Evolutionary conservation across 176 grass and related monocot genomes (phyloP), one percentile per base, ranked within the genome.

Genomic region (Miscanthus lutarioriparius): DNA sequence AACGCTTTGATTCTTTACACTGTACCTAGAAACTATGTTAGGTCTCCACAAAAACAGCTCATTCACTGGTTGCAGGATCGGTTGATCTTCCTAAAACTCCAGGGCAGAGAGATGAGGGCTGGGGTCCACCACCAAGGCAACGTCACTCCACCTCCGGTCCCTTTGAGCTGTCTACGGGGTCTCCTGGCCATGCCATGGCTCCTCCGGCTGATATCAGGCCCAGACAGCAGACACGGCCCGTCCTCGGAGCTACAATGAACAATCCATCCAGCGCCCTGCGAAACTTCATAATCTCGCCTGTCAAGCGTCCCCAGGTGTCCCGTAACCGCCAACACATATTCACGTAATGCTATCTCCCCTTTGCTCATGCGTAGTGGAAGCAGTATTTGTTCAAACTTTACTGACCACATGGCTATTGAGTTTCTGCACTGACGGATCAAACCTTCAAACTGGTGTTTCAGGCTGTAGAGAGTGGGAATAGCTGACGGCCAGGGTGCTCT

Each of bases 31-130:
- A 76, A 28, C 47, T 80, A 79, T 84, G 33, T 85, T 90, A 89
- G 75, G 83, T 78, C 71, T 94, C 86, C 88, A 80, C 82, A 88
- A 90, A 93, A 86, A 84, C 92, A 94, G 86, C 85, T 97, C 72
- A 92, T 94, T 97, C 81, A 97, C 85, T 94, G 84, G 79, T 85
- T 87, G 73, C 89, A 91, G 87, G 87, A 88, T 94, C 73, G 64
- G 66, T 86, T 89, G 86, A 87, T 85, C 89, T 89, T 91, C 90
- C 92, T 87, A 78, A 92, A 94, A 97, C 95, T 87, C 88, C 92
- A 94, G 90, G 95, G 41, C 72, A 72, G 85, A 87, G 92, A 91
- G 86, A 92, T 9, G 90, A 91, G 81, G 88, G 83, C 26, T 97
- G 89, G 92, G 75, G 74, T 53, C 83, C 92, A 87, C 78, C 91